Evolutionary conservation across 192 early-diverging fungal genomes (phyloP), one percentile per base, ranked within the genome.

Genomic region (Geranomyces michiganensis): DNA sequence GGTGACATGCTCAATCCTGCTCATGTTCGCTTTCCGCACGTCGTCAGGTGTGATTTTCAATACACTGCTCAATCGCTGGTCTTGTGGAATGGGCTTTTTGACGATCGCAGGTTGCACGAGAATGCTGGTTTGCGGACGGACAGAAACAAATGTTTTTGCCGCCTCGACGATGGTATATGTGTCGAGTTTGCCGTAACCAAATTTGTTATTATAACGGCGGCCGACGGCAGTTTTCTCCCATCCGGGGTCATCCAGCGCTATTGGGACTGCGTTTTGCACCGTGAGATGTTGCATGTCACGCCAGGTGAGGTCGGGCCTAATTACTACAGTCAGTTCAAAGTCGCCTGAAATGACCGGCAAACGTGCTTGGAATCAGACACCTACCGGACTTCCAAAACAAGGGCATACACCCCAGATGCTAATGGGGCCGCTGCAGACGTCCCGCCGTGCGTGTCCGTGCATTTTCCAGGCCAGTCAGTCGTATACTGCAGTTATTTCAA

Each of bases 351-450:
- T n/a, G n/a, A n/a, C n/a, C 1, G 12, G 6, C 22, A 0, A 61
- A 15, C 27, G 14, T n/a, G 7, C 14, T 62, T 22, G 31, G 7
- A 22, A 27, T n/a, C 14, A 58, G 36, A 21, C 17, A 26, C 22
- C 5, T 62, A 87, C 84, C 86, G 65, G 30, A 84, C 75, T 26
- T 73, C 70, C 29, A 98, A 76, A 0, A 91, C 94, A 96, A 41
- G 36, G 10, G 36, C 92, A 77, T 92, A 90, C 27, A 97, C 85
- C 29, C 96, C 97, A 0, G 96, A 89, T 5, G 90, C 96, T 41
- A 99, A 73, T 2, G 97, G 96, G 0, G 97, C 97, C 7, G 97
- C 95, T 7, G 96, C 97, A 15, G 93, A 95, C 12, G 97, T 99
- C 2, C 97, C 97, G 30, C 93, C 92, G 74, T 97, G 96, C 24